Evolutionary conservation across 1,284 basidiomycete species (phyloP).

Genomic region (Pisolithus thermaeus): DNA sequence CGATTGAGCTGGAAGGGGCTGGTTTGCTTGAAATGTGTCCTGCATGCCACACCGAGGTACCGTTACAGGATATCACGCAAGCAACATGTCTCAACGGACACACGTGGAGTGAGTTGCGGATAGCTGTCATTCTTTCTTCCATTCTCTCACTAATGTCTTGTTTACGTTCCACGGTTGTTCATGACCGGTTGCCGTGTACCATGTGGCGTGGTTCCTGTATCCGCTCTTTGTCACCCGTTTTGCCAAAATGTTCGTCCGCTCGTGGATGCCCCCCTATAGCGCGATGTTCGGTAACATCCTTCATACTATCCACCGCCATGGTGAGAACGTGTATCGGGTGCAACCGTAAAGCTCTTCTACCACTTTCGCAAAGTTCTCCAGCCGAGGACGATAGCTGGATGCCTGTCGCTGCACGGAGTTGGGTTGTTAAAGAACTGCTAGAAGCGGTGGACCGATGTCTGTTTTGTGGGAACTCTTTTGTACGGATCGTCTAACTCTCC

Average conservation of each 20-base stretch:
- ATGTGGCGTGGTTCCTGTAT: too few relatives aligned
- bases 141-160: too few relatives aligned
- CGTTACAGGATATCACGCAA: constrained; percentile 47
- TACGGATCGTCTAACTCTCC: constrained; percentile 41
- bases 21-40: constrained; percentile 58
- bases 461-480: constrained; percentile 65
- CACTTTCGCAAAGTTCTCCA: constrained; percentile 33
- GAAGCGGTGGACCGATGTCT: constrained; percentile 57
- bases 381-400: constrained; percentile 31
- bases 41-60: constrained; percentile 56
- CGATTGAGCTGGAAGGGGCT: constrained; percentile 25
- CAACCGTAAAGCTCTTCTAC: constrained; percentile 61
- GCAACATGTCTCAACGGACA: constrained; percentile 66
- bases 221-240: constrained; percentile 13
- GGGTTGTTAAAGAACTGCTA: constrained; percentile 59
- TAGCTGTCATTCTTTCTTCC: too few relatives aligned
- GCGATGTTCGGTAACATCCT: constrained; percentile 67
- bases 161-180: too few relatives aligned
- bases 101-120: constrained; percentile 46
- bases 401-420: constrained; percentile 45
- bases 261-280: constrained; percentile 31
- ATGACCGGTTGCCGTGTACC: too few relatives aligned
- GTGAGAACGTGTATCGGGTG: constrained; percentile 69
- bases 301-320: constrained; percentile 60
- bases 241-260: constrained; percentile 9